Conservation (phyloP, 2,329 filamentous ascomycete species). For the Malbranchea zuffiana region DNA sequence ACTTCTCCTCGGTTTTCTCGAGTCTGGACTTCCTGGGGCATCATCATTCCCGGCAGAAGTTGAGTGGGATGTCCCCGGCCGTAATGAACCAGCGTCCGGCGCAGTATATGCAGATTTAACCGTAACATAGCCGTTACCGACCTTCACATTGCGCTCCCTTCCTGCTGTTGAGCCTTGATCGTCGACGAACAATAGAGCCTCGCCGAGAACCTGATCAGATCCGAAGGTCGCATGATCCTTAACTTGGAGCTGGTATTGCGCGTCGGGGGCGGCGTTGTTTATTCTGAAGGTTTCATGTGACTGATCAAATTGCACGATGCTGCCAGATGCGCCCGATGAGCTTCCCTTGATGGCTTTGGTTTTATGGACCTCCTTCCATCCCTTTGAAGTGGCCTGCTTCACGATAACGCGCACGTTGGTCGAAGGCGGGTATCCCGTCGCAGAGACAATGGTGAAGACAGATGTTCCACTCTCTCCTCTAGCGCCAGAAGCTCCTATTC, state of each 20-base stretch:
- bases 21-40: slow-evolving; percentile 31
- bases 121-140: slow-evolving; percentile 61
- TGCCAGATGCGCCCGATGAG: slow-evolving; percentile 3
- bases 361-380: slow-evolving; percentile 71
- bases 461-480: slow-evolving; percentile 60
- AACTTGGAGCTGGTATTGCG: slow-evolving; percentile 75
- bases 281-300: slow-evolving; percentile 63
- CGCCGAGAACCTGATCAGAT: slow-evolving; percentile 71
- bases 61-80: slow-evolving; percentile 30
- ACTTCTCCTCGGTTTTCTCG: slow-evolving; percentile 34
- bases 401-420: slow-evolving; percentile 70
- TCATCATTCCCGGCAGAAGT: slow-evolving; percentile 19
- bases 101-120: slow-evolving; percentile 62
- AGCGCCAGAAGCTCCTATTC: slow-evolving; percentile 38
- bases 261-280: slow-evolving; percentile 60
- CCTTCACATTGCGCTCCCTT: slow-evolving; percentile 60
- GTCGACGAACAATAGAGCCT: slow-evolving; percentile 82
- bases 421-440: slow-evolving; percentile 62
- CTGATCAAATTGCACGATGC: slow-evolving; percentile 52
- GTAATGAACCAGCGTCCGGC: slow-evolving; percentile 33
- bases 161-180: slow-evolving; percentile 56
- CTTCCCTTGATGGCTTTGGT: slow-evolving; percentile 76
- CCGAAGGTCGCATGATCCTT: slow-evolving; percentile 79
- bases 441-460: slow-evolving; percentile 66
- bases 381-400: slow-evolving; percentile 55